Percentiles rank a stretch among this genome's conserved stretches.
These are phyloP conservation scores for Blastocrithidia nonstop DNA, from an alignment of 208 protist species.

Conservation along the genomic window DNA sequence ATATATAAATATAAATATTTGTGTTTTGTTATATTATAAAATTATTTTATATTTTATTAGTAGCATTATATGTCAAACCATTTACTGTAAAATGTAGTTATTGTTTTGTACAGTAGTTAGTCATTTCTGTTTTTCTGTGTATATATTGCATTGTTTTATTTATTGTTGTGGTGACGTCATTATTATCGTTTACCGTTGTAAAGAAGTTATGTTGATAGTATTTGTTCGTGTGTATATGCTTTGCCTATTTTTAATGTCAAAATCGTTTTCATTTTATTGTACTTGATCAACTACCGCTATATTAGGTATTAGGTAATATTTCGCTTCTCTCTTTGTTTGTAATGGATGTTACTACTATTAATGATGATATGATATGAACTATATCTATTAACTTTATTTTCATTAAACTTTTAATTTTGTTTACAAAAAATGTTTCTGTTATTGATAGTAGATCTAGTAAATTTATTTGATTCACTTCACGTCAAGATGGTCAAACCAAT, in stretches of 20 bases:
- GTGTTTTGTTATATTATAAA: not conserved
- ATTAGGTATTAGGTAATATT: no score
- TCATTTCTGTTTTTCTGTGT: not conserved
- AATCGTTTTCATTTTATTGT: conserved; percentile 5
- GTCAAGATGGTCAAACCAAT: conserved; percentile 87
- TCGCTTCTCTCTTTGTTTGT: not conserved
- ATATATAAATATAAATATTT: not conserved
- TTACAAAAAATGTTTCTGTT: no score
- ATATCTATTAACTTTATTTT: not conserved
- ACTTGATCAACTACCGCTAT: no score
- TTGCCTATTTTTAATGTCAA: not conserved
- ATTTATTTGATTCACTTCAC: conserved; percentile 2
- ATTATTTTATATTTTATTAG: not conserved
- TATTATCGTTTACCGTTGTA: no score
- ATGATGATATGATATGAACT: not conserved
- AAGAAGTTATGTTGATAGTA: not conserved
- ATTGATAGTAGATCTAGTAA: no score
- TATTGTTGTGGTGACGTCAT: no score
- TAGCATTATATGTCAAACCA: not conserved
- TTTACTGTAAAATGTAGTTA: not conserved
- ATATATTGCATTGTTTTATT: not conserved
- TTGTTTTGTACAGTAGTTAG: not conserved
- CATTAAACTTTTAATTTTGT: conserved; percentile 4
- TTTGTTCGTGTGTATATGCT: not conserved
- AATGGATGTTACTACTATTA: not conserved